Conservation (phyloP, 192 early-diverging fungal genomes). For the Linderina pennispora region DNA sequence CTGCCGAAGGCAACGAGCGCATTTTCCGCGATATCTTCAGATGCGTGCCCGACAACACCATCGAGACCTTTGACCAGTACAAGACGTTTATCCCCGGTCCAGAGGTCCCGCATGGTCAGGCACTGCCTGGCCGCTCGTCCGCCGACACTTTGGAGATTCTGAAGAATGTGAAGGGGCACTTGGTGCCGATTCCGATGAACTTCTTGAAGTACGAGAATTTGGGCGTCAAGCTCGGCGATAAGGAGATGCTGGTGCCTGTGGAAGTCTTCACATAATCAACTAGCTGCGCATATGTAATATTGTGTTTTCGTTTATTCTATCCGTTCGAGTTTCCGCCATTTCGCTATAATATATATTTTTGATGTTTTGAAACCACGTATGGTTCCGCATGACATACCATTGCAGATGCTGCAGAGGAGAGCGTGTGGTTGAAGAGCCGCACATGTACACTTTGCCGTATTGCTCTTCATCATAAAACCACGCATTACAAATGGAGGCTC, state of each 20-base stretch:
- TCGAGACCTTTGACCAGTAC: slow-evolving; percentile 56
- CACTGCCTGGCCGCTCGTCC: slow-evolving; percentile 13
- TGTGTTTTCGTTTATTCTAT: not conserved
- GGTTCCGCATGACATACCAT: too few relatives aligned
- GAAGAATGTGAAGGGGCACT: slow-evolving; percentile 32
- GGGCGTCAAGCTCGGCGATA: slow-evolving; percentile 43
- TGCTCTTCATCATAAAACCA: too few relatives aligned
- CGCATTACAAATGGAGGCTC: too few relatives aligned
- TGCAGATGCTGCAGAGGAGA: too few relatives aligned
- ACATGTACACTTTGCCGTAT: too few relatives aligned
- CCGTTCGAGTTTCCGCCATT: not conserved
- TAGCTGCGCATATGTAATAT: not conserved
- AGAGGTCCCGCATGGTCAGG: slow-evolving; percentile 38
- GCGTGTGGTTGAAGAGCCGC: too few relatives aligned
- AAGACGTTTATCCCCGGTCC: slow-evolving; percentile 41
- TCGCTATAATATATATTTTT: too few relatives aligned
- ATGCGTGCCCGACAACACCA: slow-evolving; percentile 79
- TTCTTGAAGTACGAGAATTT: slow-evolving; percentile 45
- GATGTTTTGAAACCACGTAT: too few relatives aligned
- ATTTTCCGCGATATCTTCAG: slow-evolving; percentile 77
- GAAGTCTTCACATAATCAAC: slow-evolving; percentile 45
- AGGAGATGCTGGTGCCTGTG: slow-evolving; percentile 42
- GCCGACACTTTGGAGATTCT: slow-evolving; percentile 27
- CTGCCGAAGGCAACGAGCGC: slow-evolving; percentile 60
- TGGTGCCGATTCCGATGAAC: slow-evolving; percentile 46